These are phyloP conservation scores for Trametes meyenii DNA, from an alignment of 768 basidiomycete genomes.

Conservation along the genomic window DNA sequence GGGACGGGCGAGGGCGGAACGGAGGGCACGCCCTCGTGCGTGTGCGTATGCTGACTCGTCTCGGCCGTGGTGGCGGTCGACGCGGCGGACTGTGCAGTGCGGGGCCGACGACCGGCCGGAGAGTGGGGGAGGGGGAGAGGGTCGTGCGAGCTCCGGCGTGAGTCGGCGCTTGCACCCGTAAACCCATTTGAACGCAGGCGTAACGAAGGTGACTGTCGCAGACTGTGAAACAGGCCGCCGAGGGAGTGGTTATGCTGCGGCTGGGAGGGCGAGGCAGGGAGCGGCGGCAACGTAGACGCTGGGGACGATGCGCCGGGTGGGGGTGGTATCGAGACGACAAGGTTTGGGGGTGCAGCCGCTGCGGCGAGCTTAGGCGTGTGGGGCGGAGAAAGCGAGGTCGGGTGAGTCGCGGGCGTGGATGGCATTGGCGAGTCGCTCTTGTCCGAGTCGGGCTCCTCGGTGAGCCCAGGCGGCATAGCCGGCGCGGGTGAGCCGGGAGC, in stretches of 20 bases:
- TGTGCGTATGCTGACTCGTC: constrained; percentile 30
- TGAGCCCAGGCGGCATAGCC: constrained; percentile 42
- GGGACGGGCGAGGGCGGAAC: constrained; percentile 25
- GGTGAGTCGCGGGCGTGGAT: constrained; percentile 26
- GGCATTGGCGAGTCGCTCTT: constrained; percentile 30
- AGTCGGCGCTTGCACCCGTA: constrained; percentile 19
- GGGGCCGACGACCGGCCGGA: constrained; percentile 25
- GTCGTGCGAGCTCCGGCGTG: constrained; percentile 26
- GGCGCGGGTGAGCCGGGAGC: constrained; percentile 28
- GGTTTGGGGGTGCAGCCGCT: constrained; percentile 19
- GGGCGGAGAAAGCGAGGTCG: constrained; percentile 20
- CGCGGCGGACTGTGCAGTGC: constrained; percentile 26
- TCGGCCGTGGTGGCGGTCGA: constrained; percentile 32
- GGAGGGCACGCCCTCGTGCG: constrained; percentile 27
- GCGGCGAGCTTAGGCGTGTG: constrained; percentile 24
- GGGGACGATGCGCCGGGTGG: constrained; percentile 19
- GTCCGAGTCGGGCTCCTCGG: constrained; percentile 28
- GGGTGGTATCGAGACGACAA: constrained; percentile 10
- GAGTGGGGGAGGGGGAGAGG: constrained; percentile 30
- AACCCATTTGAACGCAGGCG: constrained; percentile 28
- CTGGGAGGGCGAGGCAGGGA: constrained; percentile 25
- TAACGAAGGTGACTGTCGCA: constrained; percentile 32
- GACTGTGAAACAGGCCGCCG: constrained; percentile 29
- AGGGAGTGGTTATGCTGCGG: constrained; percentile 13
- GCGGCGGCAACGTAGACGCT: not conserved